These are phyloP conservation scores for Lantana camara DNA, from an alignment of 257 asterid species.

Conservation along the genomic window DNA sequence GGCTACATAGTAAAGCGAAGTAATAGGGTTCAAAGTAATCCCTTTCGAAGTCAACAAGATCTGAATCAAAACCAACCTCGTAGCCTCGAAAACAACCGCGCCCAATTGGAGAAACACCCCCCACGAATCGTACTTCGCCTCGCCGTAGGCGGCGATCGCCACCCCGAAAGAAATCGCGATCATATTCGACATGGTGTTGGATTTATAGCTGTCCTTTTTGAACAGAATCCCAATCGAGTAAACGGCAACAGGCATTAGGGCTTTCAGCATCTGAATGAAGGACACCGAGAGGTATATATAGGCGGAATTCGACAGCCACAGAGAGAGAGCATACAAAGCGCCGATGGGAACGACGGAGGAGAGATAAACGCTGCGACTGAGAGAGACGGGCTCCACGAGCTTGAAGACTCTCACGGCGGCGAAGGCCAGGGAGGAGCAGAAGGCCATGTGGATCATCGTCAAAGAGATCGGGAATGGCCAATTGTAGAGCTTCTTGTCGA, in stretches of 20 bases:
- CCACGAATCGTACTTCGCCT: slow-evolving; percentile 35
- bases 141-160: slow-evolving; percentile 36
- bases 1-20: slow-evolving; percentile 40
- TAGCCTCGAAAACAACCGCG: slow-evolving; percentile 38
- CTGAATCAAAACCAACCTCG: slow-evolving; percentile 40
- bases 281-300: slow-evolving; percentile 42
- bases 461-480: slow-evolving; percentile 45
- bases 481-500: slow-evolving; percentile 40
- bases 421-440: slow-evolving; percentile 40
- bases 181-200: slow-evolving; percentile 35
- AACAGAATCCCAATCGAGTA: slow-evolving; percentile 36
- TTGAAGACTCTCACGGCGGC: slow-evolving; percentile 35
- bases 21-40: slow-evolving; percentile 33
- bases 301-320: slow-evolving; percentile 42
- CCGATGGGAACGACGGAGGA: slow-evolving; percentile 42
- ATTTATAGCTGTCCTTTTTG: slow-evolving; percentile 27
- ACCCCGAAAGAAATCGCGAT: slow-evolving; percentile 36
- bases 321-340: slow-evolving; percentile 39
- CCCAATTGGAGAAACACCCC: slow-evolving; percentile 35
- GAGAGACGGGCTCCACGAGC: slow-evolving; percentile 41
- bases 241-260: slow-evolving; percentile 40
- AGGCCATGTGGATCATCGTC: slow-evolving; percentile 42
- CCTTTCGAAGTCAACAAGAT: slow-evolving; percentile 37
- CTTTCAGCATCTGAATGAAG: slow-evolving; percentile 42
- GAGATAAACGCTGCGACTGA: slow-evolving; percentile 39